Evolutionary conservation across 83 land plant species (phyloP).

Genomic region (Picea abies): DNA sequence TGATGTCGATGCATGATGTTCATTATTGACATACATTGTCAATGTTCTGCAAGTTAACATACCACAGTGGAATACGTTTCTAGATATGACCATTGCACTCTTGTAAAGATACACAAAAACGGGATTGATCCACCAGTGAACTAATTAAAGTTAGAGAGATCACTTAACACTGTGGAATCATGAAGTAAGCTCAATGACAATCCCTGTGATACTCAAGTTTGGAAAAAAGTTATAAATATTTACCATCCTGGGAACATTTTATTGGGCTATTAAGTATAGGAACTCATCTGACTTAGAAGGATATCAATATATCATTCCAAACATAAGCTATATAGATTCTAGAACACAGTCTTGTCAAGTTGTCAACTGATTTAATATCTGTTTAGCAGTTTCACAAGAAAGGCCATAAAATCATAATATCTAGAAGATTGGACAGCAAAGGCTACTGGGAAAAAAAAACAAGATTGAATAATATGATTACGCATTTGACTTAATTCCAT

Average conservation of each 20-base stretch:
- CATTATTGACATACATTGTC: not conserved
- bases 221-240: not conserved
- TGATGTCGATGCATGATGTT: not conserved
- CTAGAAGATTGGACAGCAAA: not conserved
- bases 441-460: not conserved
- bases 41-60: not conserved
- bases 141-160: conserved; percentile 1
- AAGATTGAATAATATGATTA: conserved; percentile 1
- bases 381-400: not conserved
- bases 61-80: not conserved
- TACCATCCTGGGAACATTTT: not conserved
- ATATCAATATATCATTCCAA: not conserved
- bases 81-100: not conserved
- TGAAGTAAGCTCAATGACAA: not conserved
- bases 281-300: not conserved
- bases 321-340: not conserved
- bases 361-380: not conserved
- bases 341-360: not conserved
- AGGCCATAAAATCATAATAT: not conserved
- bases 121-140: not conserved
- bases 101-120: not conserved
- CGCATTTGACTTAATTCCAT: conserved; percentile 2
- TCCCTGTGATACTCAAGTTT: not conserved
- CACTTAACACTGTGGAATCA: not conserved
- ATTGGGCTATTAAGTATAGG: not conserved